Evolutionary conservation across 108 stramenopile species (phyloP), one percentile per base, ranked within the genome.

Genomic region (Cyclotella sp.): DNA sequence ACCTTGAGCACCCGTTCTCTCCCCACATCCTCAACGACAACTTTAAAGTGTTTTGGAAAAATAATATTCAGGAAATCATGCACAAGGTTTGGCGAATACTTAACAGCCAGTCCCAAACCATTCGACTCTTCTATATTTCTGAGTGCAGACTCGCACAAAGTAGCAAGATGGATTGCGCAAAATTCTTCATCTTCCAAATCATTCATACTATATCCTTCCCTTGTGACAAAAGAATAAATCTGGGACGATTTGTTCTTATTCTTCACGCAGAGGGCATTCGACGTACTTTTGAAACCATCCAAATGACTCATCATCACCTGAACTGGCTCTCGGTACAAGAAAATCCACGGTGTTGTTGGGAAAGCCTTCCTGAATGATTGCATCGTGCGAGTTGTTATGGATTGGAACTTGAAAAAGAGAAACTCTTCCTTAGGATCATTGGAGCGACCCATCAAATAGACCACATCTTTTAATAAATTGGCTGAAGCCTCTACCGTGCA

Each of bases 361-460:
- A 97, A 98, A 8, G 97, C 97, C 49, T 78, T 51, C 73, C 83
- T 77, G 76, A 97, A 89, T 18, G 85, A 78, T 26, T 84, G 43
- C 60, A 97, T 85, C 46, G 79, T 78, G 21, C 85, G 53, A 27
- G 91, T 88, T 3, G 92, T 88, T 39, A 89, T 81, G 16, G 91
- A 93, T 86, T 98, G 98, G 61, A 99, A 94, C 82, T 99, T 99
- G 91, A 96, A 96, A 85, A 98, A 98, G 49, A 95, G 78, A 30
- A 81, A 82, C 27, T 84, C 78, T 84, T 96, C 92, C 39, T 69
- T 26, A 4, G 73, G 81, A 81, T 92, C 88, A 70, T 86, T 76
- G 21, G 92, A 77, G 39, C 94, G 89, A 54, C 90, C 83, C 94
- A 93, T 93, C 44, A 95, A 16, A 57, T 88, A 92, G 0, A 93